Evolutionary conservation across 345 rosid species (phyloP).

Genomic region (Sonneratia caseolaris): DNA sequence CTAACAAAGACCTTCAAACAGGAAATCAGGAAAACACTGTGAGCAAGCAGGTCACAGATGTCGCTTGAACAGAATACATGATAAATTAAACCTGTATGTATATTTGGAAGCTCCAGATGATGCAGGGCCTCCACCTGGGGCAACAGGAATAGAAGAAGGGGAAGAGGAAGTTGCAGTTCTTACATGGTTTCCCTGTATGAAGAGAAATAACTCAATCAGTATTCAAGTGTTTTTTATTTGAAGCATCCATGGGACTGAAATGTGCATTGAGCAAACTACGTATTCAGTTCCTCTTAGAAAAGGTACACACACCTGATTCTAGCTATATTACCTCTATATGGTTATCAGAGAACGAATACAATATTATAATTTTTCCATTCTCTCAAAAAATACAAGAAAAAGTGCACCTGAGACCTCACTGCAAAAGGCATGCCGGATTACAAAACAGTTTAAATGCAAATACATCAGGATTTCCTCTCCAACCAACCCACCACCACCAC

Average conservation of each 20-base stretch:
- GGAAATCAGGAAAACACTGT: conserved; percentile 15
- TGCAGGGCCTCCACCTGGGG: conserved; percentile 33
- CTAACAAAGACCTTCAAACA: conserved; percentile 77
- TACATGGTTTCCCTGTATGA: conserved; percentile 49
- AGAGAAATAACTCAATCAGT: background rate
- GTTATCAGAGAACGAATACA: background rate
- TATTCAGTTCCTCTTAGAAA: background rate
- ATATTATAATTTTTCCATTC: background rate
- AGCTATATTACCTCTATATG: background rate
- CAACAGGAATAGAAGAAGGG: conserved; percentile 35
- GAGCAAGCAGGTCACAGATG: conserved; percentile 5
- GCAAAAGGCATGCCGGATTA: too few species aligned
- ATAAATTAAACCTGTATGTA: conserved; percentile 57
- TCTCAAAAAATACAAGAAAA: too few species aligned
- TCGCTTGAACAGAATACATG: background rate
- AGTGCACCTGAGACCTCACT: too few species aligned
- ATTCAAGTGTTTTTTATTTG: background rate
- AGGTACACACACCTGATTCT: background rate
- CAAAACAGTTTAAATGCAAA: too few species aligned
- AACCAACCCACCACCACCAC: too few species aligned
- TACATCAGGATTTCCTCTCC: too few species aligned
- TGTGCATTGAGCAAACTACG: background rate
- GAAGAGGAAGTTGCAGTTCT: conserved; percentile 42
- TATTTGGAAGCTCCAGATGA: conserved; percentile 51
- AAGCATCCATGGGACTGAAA: background rate